Evolutionary conservation across 495 filamentous ascomycete genomes (phyloP), one percentile per base, ranked within the genome.

Genomic region (Penicillium silybi): DNA sequence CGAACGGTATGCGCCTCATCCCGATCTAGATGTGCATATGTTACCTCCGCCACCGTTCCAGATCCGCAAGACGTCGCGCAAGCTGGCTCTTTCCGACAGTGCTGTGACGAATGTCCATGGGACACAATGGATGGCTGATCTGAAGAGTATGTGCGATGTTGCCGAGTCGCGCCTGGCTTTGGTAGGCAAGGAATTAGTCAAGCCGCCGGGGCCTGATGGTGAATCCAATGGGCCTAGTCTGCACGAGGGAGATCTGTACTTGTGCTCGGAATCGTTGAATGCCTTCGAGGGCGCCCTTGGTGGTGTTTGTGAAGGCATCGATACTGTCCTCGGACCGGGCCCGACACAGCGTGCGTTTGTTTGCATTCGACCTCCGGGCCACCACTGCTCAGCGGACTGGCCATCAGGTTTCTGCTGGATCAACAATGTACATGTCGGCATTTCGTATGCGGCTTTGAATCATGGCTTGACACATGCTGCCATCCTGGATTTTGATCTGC

Each of bases 371-470:
- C 91, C 91, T 22, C 91, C 91, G 1, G 93, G 93, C 7, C 93
- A 98, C 59, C 93, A 98, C 64, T 98, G 93, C 68, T 93, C 92
- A 4, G 83, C 90, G 3, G 79, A 82, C 35, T 82, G 85, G 50
- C 93, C 93, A 0, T 96, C 90, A 1, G 93, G 93, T 1, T 98
- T 98, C 67, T 98, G 93, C 70, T 98, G 93, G 93, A 68, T 98
- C 48, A 98, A 98, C 67, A 98, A 98, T 64, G 90, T 97, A 6
- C 92, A 97, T 63, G 90, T 97, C 27, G 95, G 93, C 0, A 95
- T 97, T 51, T 88, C 92, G 58, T 87, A 97, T 62, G 93, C 85
- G 10, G 84, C 87, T 4, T 79, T 88, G 50, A 81, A 78, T 43
- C 84, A 96, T 61, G 92, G 88, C 6, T 66, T 97, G 37, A 97